Percentiles rank a stretch among this genome's conserved stretches.
Evolutionary conservation across 768 basidiomycete species (phyloP).

Genomic region (Russula virescens): DNA sequence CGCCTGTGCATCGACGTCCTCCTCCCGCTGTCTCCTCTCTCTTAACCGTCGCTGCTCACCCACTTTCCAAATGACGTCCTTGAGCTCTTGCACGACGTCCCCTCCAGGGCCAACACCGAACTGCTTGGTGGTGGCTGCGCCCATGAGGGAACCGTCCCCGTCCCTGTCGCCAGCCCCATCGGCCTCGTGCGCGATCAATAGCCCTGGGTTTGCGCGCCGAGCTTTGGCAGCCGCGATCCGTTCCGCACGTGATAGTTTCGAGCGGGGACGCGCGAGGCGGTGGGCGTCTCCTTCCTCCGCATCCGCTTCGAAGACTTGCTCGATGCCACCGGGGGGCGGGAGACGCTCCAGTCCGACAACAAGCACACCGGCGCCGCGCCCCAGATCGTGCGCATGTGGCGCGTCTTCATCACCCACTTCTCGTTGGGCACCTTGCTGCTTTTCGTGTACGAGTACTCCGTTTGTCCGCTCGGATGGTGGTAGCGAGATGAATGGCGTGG

Average conservation of each 20-base stretch:
- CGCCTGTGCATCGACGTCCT: no score
- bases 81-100: constrained; percentile 78
- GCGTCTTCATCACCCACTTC: not conserved
- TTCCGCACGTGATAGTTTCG: constrained; percentile 68
- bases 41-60: constrained; percentile 53
- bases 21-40: not conserved
- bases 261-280: constrained; percentile 56
- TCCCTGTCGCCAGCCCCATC: not conserved
- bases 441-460: constrained; percentile 31
- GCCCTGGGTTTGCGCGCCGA: constrained; percentile 40
- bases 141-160: no score
- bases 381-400: constrained; percentile 47
- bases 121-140: constrained; percentile 35
- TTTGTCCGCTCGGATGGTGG: constrained; percentile 19
- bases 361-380: constrained; percentile 43
- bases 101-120: constrained; percentile 66
- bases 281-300: not conserved
- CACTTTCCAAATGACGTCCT: constrained; percentile 85
- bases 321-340: constrained; percentile 54
- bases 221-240: constrained; percentile 57
- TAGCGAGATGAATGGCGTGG: not conserved
- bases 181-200: no score
- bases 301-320: constrained; percentile 76
- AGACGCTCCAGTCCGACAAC: constrained; percentile 48
- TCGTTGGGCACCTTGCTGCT: constrained; percentile 11